A percentile compares a stretch with the other conserved stretches of the same genome.
These are phyloP conservation scores for Ophiostoma australiae DNA, from an alignment of 2,329 filamentous ascomycete species.

Conservation along the genomic window DNA sequence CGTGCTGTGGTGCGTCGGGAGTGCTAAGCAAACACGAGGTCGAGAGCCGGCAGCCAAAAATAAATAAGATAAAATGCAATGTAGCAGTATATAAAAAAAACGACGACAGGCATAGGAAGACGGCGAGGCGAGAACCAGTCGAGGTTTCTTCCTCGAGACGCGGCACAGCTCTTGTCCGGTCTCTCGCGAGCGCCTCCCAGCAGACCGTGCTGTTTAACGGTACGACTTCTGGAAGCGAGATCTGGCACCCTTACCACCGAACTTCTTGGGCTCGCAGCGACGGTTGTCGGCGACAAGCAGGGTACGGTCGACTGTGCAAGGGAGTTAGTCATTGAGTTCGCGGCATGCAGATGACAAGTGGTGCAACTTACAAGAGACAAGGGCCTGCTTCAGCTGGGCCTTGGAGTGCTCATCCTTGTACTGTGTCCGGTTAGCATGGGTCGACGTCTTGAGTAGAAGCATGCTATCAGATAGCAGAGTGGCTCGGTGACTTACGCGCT, in stretches of 20 bases:
- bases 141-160: conserved; percentile 13
- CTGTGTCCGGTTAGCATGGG: conserved; percentile 56
- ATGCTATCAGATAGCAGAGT: neutral
- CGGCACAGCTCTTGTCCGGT: conserved; percentile 16
- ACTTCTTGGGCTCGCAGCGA: conserved; percentile 99
- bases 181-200: neutral
- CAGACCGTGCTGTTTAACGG: conserved; percentile 61
- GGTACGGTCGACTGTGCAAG: conserved; percentile 35
- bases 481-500: conserved; percentile 44
- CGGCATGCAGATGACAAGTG: too few relatives aligned
- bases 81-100: neutral
- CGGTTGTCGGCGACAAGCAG: conserved; percentile 99
- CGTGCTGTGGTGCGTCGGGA: neutral
- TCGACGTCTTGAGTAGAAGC: too few relatives aligned
- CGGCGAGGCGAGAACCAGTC: neutral
- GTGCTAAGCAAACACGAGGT: neutral
- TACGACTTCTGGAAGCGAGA: conserved; percentile 98
- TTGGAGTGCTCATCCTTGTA: conserved; percentile 99
- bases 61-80: neutral
- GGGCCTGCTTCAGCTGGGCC: conserved; percentile 97
- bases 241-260: conserved; percentile 86
- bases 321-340: neutral
- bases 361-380: conserved; percentile 61
- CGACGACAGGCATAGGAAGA: conserved; percentile 1
- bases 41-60: neutral